These are phyloP conservation scores for Jacaranda mimosifolia DNA, from an alignment of 257 asterid genomes.

Conservation along the genomic window DNA sequence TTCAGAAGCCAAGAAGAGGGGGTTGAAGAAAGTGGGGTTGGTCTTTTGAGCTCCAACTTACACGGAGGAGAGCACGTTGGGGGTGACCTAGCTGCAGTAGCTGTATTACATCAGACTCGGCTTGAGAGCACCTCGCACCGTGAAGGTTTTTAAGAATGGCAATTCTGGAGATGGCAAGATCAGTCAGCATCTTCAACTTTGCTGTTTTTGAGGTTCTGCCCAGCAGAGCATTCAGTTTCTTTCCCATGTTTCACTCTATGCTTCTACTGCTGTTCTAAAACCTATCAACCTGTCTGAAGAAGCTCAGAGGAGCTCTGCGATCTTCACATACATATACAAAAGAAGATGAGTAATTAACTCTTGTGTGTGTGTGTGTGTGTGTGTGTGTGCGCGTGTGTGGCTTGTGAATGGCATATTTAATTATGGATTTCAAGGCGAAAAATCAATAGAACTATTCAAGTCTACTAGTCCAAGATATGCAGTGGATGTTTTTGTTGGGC, in stretches of 20 bases:
- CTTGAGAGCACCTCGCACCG: conserved; percentile 39
- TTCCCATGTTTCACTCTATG: conserved; percentile 26
- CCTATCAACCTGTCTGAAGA: too few species aligned
- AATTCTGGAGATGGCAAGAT: conserved; percentile 51
- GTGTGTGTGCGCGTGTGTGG: background rate
- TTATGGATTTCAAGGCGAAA: background rate
- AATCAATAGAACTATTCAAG: background rate
- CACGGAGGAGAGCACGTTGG: conserved; percentile 46
- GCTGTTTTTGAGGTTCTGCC: conserved; percentile 41
- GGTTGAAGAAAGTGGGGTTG: background rate
- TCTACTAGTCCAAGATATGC: background rate
- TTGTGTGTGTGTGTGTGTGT: background rate
- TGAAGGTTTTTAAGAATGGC: conserved; percentile 45
- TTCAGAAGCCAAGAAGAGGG: background rate
- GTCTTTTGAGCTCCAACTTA: conserved; percentile 21
- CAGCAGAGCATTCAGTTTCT: conserved; percentile 37
- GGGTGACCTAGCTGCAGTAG: conserved; percentile 48
- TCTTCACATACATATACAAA: background rate
- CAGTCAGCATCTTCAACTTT: conserved; percentile 36
- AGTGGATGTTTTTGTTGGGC: background rate
- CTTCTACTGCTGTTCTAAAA: background rate
- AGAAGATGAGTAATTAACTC: background rate
- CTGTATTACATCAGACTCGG: conserved; percentile 49
- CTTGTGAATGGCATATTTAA: too few species aligned
- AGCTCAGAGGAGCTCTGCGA: too few species aligned